Base-by-base conservation (phyloP, 2,329 filamentous ascomycete species). In the Neofusicoccum sp. region DNA sequence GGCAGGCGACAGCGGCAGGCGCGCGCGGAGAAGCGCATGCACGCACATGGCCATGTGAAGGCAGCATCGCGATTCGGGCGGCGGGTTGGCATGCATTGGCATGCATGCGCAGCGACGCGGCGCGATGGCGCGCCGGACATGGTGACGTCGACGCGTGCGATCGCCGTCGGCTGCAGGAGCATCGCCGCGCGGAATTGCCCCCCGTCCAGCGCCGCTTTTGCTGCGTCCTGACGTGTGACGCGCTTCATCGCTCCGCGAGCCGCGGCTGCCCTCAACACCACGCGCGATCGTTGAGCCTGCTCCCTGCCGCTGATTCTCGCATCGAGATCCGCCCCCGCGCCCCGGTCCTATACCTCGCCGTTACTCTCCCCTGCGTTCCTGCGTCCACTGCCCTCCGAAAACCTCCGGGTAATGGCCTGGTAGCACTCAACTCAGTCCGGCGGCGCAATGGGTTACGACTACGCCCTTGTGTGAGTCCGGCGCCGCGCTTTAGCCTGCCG, bases 381-480 rank as follows among this genome's bases (percentile, higher is more conserved):
- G 36, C 36, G 11, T 54, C 49, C 8, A 26, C 14, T 41, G 24
- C 24, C 14, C n/a, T 9, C 28, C 51, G 9, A 33, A 11, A 5
- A n/a, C 44, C 59, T 38, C 53, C 49, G 65, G 63, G 63, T 63
- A 41, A 45, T 59, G 62, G 48, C 38, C 44, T 49, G 48, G 62
- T 49, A 60, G 58, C 34, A 47, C 44, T 44, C 54, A 30, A 24
- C 60, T 38, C 49, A 16, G 8, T 31, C 12, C 43, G 56, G 14
- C 28, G 61, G 49, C 71, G 71, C 65, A 63, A 86, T 86, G 84
- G 83, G 82, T 40, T 80, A 78, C 74, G 84, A 86, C 65, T 87
- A 87, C 79, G 84, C 83, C 54, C 75, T 84, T 64, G 84, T 87
- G 84, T 86, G 80, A 71, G 84, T 78, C 53, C 58, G 30, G 26